phyloP scores from a whole-genome alignment of 202 grass and related monocot species.

The Panicum virgatum region DNA sequence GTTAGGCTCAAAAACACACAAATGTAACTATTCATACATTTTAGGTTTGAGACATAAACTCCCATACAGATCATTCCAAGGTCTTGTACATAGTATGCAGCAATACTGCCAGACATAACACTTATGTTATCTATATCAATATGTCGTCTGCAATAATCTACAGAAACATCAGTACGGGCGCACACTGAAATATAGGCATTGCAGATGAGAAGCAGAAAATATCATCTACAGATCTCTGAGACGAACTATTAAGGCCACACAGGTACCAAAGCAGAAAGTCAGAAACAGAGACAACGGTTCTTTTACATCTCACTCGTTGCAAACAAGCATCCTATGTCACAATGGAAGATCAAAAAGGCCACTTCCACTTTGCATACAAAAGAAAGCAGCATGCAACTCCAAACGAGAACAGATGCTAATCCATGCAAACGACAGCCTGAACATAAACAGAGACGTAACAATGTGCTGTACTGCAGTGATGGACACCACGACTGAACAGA shows the following conservation, averaged over 20 bases:
- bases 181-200: slow-evolving; percentile 30
- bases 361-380: slow-evolving; percentile 8
- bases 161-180: slow-evolving; percentile 3
- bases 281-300: slow-evolving; percentile 38
- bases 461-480: slow-evolving; percentile 11
- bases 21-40: not conserved
- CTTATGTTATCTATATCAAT: not conserved
- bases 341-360: slow-evolving; percentile 12
- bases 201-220: slow-evolving; percentile 22
- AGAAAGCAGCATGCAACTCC: slow-evolving; percentile 35
- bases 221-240: slow-evolving; percentile 4
- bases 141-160: not conserved
- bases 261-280: not conserved
- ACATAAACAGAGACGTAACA: slow-evolving; percentile 42
- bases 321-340: slow-evolving; percentile 30
- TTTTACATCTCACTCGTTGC: not conserved
- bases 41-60: no score
- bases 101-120: slow-evolving; percentile 23
- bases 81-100: slow-evolving; percentile 12
- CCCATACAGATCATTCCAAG: not conserved
- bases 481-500: slow-evolving; percentile 25
- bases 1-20: not conserved
- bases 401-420: slow-evolving; percentile 14
- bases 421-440: slow-evolving; percentile 28
- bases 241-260: slow-evolving; percentile 17